Percentiles rank a stretch among this genome's conserved stretches.
Conservation (phyloP, 1,284 basidiomycete genomes). For the Tilletia horrida region DNA sequence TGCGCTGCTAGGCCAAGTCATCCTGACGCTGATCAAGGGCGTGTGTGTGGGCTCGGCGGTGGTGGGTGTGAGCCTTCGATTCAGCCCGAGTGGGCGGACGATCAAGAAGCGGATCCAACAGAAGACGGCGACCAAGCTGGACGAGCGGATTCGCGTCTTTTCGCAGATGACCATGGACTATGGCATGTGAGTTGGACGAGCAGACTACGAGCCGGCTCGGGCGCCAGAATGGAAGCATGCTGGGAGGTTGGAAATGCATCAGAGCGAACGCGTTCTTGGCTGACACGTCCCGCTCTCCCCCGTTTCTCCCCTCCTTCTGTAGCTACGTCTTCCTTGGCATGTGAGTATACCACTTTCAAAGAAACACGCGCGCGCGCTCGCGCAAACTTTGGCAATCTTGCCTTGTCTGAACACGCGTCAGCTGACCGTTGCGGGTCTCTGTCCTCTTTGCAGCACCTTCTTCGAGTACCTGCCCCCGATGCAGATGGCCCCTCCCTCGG, state of each 20-base stretch:
- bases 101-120: conserved; percentile 13
- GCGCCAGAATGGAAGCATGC: too few species aligned
- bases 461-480: conserved; percentile 5
- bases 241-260: too few species aligned
- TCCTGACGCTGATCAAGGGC: neutral
- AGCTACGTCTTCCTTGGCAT: conserved; percentile 14
- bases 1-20: neutral
- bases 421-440: neutral
- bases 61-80: neutral
- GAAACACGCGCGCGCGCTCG: neutral
- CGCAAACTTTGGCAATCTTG: too few species aligned
- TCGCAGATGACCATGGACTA: neutral
- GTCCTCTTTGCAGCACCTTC: neutral
- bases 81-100: neutral
- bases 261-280: too few species aligned
- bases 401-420: neutral
- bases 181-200: conserved; percentile 1
- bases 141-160: neutral
- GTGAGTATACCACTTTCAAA: neutral
- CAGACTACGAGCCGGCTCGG: too few species aligned
- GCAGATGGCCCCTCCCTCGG: neutral
- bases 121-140: conserved; percentile 10
- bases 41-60: neutral
- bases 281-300: neutral
- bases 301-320: neutral